Evolutionary conservation across 768 basidiomycete species (phyloP), one percentile per base, ranked within the genome.

Genomic region (Mycena galericulata): DNA sequence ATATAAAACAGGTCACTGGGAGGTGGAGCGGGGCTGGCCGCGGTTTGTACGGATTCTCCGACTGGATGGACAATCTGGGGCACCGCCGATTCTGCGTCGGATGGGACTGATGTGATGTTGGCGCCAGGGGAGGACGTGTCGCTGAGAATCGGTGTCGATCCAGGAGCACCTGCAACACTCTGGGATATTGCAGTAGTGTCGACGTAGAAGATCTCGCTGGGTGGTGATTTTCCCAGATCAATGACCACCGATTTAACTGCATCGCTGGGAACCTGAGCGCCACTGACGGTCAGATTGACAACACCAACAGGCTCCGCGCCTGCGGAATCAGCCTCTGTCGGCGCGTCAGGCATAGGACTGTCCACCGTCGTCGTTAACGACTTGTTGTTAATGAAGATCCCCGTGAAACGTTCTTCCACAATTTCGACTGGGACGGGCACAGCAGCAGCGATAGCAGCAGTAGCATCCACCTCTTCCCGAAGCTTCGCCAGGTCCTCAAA

Each of bases 401-500:
- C 82, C 20, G 77, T 78, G 47, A 83, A 82, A 7, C 69, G 71
- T 59, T 84, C 83, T 57, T 82, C 78, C 6, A 78, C 70, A 4
- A 64, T 58, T 20, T 69, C 72, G 10, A 68, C 49, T 22, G 61
- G 74, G 50, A 55, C 7, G 30, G 66, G 64, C 29, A 61, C 41
- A 10, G 69, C 70, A n/a, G 72, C 65, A 38, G 60, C 29, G 15
- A 67, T 61, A 27, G 70, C 38, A 9, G 73, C 71, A 40, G 68
- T 49, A 8, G 71, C 57, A 12, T 85, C 84, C 17, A 88, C 77
- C 64, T 80, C 72, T 24, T 81, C 80, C 34, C 83, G 76, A 3
- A 92, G 59, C 65, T 80, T 82, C 2, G 78, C 87, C 46, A 90
- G 73, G 53, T 93, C 90, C 18, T 84, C 82, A 71, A 93, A 94